Base-by-base conservation (phyloP, 176 grass and related monocot genomes). In the Oryza australiensis region DNA sequence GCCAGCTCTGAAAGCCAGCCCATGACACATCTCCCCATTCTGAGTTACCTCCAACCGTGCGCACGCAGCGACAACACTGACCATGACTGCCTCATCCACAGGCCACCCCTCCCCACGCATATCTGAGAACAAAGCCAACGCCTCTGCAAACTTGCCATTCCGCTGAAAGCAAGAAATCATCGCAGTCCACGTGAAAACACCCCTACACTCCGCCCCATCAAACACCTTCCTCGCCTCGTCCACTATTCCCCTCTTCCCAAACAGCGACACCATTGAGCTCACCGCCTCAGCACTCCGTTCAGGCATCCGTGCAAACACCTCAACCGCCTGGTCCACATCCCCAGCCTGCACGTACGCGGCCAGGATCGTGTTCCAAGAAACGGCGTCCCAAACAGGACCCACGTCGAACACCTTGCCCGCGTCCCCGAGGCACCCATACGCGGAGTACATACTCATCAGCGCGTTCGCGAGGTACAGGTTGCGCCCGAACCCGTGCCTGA, bases 321-420 rank as follows among this genome's bases (percentile, higher is more conserved):
- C 4, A 34, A 91, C 22, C 8, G 90, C 92, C 41, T 89, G 70
- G 6, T 86, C 63, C 7, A 86, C 63, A 66, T 98, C 78, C 80
- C 90, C 82, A 7, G 26, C 73, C 10, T 92, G 70, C 51, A 93
- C 82, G 67, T 98, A 92, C 2, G 90, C 86, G 5, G 90, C 78
- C 10, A 98, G 91, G 41, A 98, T 93, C 12, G 92, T 89, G 80
- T 98, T 94, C 92, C 90, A 94, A 13, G 95, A 94, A 88, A 94
- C 95, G n/a, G 86, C 90, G 76, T 98, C 95, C 86, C 93, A 46
- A 79, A 84, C 53, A 53, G 88, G 90, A 71, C 82, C 89, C 51
- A 27, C 71, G 88, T 93, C 88, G 20, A 98, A 98, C 90, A 93
- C 77, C 78, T 62, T 74, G 49, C 81, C 86, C 60, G 90, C 90